These are phyloP conservation scores for Coemansia linderi DNA, from an alignment of 371 early-diverging fungal genomes.

Conservation along the genomic window DNA sequence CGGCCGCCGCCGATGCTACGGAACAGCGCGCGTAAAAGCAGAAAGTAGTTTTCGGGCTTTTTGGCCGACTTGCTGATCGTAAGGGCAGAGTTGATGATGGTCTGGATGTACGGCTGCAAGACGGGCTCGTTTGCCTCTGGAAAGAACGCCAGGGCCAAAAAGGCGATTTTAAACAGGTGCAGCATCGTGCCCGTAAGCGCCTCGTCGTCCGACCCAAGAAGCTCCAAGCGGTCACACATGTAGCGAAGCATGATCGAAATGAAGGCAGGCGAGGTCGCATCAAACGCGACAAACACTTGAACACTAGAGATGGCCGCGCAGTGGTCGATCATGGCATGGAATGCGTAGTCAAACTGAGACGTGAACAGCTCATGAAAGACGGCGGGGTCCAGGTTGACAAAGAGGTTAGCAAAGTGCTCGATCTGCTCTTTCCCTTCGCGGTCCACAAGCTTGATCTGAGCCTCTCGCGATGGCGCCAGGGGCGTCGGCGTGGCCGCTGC, in stretches of 20 bases:
- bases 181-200: slow-evolving; percentile 80
- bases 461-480: slow-evolving; percentile 34
- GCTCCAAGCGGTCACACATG: slow-evolving; percentile 65
- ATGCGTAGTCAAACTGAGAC: slow-evolving; percentile 83
- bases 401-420: slow-evolving; percentile 88
- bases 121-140: slow-evolving; percentile 91
- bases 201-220: slow-evolving; percentile 77
- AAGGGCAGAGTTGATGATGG: slow-evolving; percentile 87
- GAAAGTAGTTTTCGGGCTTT: slow-evolving; percentile 89
- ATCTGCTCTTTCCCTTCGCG: slow-evolving; percentile 70
- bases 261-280: slow-evolving; percentile 58
- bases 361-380: slow-evolving; percentile 94
- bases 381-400: slow-evolving; percentile 84
- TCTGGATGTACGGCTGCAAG: slow-evolving; percentile 85
- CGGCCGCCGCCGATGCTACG: slow-evolving; percentile 82
- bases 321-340: slow-evolving; percentile 80
- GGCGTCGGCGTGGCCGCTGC: slow-evolving; percentile 12
- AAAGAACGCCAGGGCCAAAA: slow-evolving; percentile 90
- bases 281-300: slow-evolving; percentile 85
- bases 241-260: slow-evolving; percentile 55
- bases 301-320: slow-evolving; percentile 81
- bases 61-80: slow-evolving; percentile 80
- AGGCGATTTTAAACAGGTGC: slow-evolving; percentile 89
- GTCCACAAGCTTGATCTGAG: slow-evolving; percentile 47
- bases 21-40: slow-evolving; percentile 89